Conservation (phyloP, 129 eudicot species). For the Ambrosia trifida region DNA sequence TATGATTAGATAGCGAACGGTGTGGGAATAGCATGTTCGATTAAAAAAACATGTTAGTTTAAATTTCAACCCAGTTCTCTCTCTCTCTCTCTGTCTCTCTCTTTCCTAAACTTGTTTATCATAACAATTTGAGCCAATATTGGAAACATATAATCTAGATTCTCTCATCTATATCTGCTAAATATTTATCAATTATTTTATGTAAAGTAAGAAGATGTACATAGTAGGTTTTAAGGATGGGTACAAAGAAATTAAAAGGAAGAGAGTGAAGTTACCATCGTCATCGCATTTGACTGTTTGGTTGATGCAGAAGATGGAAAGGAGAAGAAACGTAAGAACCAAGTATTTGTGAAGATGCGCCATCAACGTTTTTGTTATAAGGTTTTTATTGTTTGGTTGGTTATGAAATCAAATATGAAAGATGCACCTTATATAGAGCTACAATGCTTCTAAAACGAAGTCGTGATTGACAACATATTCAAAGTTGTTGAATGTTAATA, state of each 20-base stretch:
- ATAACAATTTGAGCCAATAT: not conserved
- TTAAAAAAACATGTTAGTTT: too few species aligned
- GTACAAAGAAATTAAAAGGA: not conserved
- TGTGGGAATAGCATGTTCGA: too few species aligned
- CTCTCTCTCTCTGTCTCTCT: too few species aligned
- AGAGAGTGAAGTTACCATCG: constrained; percentile 42
- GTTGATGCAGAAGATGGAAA: constrained; percentile 43
- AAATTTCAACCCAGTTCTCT: not conserved
- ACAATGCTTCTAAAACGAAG: not conserved
- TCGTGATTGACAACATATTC: constrained; percentile 30
- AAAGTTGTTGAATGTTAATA: constrained; percentile 16
- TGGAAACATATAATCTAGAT: not conserved
- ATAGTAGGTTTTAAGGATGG: not conserved
- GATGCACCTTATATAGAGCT: not conserved
- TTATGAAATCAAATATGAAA: not conserved
- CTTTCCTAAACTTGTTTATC: not conserved
- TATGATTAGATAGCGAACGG: too few species aligned
- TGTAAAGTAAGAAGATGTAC: not conserved
- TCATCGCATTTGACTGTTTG: constrained; percentile 43
- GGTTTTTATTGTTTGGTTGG: not conserved
- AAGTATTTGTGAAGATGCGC: constrained; percentile 37
- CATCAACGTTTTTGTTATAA: constrained; percentile 27
- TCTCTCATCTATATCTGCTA: not conserved
- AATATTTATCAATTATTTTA: not conserved
- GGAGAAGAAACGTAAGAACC: constrained; percentile 50